Base-by-base conservation (phyloP, 2,329 filamentous ascomycete species). In the Cryphonectria naterciae region DNA sequence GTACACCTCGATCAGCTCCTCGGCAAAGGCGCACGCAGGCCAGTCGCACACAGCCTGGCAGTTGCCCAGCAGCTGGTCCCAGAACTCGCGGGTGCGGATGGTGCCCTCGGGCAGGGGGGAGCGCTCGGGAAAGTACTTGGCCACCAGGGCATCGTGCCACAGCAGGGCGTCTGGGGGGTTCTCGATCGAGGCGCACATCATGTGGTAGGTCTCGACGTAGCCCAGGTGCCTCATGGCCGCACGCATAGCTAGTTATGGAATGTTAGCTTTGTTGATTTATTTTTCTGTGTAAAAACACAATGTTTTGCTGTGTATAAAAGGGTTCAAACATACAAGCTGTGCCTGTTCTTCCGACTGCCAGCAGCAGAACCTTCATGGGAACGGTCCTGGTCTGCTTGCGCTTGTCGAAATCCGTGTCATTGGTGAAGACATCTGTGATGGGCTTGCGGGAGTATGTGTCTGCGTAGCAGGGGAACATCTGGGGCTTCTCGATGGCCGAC, bases 191-290 rank as follows among this genome's bases (percentile, higher is more conserved):
- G 87, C 88, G 76, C 86, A 90, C 88, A 91, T 90, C 89, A 92
- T 92, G 83, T 93, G 91, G 84, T 93, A 92, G 72, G 88, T 90
- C 79, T 91, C 88, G 75, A 87, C 83, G 78, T 90, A 92, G 73
- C 91, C 91, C 56, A 93, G 84, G 75, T 88, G 83, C 77, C 89
- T 86, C 78, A 93, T 85, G 28, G 91, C 91, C 60, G 86, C 87
- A 73, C 89, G 86, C 77, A 92, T 87, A 60, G 90, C 88, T 89
- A 35, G 10, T 39, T 39, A 39, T 39, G 10, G 2, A 39, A 8
- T 71, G 35, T 68, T 28, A 70, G 62, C 22, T 22, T 22, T 19
- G 4, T 19, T 19, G 15, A 46, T 46, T 2, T 49, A 19, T 49
- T 6, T 49, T 22, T 49, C 37, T 39, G 37, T 49, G 43, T 49